phyloP scores from a whole-genome alignment of 2,329 filamentous ascomycete species.

The Aspergillus neoniger region DNA sequence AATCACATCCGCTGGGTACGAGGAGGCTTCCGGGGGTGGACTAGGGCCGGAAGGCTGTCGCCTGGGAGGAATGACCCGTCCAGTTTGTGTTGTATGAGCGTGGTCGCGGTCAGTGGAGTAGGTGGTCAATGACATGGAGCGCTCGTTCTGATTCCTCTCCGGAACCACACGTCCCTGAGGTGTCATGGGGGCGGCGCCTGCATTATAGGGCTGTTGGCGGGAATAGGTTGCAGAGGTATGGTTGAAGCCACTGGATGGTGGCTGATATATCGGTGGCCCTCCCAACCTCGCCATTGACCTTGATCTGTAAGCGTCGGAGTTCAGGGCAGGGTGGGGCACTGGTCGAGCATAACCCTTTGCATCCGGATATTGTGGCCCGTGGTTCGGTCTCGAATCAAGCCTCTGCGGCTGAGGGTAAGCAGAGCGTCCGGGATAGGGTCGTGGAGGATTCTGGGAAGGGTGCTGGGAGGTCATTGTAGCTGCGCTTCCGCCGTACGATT shows the following conservation, averaged over 20 bases:
- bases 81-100: slow-evolving; percentile 80
- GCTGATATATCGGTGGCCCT: slow-evolving; percentile 71
- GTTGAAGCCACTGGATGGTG: slow-evolving; percentile 63
- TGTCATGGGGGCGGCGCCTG: slow-evolving; percentile 67
- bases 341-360: slow-evolving; percentile 61
- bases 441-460: slow-evolving; percentile 61
- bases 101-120: slow-evolving; percentile 76
- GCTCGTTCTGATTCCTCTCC: slow-evolving; percentile 87
- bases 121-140: slow-evolving; percentile 94
- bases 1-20: slow-evolving; percentile 52
- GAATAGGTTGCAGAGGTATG: slow-evolving; percentile 73
- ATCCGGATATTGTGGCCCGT: slow-evolving; percentile 57
- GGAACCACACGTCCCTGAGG: slow-evolving; percentile 90
- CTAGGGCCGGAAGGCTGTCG: slow-evolving; percentile 58
- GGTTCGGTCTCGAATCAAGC: slow-evolving; percentile 62
- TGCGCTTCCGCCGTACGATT: slow-evolving; percentile 38
- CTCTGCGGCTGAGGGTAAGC: slow-evolving; percentile 74
- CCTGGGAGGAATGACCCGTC: slow-evolving; percentile 82
- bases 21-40: slow-evolving; percentile 30
- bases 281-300: slow-evolving; percentile 81
- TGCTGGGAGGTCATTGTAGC: slow-evolving; percentile 45
- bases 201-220: slow-evolving; percentile 73
- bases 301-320: slow-evolving; percentile 84
- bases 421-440: slow-evolving; percentile 64
- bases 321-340: slow-evolving; percentile 70